Evolutionary conservation across 1,139 yeast genomes (phyloP), one percentile per base, ranked within the genome.

Genomic region (Yamadazyma atmosphaerica): DNA sequence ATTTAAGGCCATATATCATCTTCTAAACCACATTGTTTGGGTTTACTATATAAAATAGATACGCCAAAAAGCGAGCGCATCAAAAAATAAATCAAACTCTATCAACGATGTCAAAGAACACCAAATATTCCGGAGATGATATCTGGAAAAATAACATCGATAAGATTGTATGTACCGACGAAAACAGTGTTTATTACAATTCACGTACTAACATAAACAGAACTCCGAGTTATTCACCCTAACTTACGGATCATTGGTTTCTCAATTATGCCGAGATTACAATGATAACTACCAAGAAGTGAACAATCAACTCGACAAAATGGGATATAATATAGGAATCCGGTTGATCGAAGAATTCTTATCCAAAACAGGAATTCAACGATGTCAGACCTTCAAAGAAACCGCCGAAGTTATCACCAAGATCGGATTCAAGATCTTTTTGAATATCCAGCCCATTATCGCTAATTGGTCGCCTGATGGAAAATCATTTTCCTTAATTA

Each of bases 301-400:
- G 38, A 92, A 94, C 60, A 72, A 72, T 39, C 95, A 90, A 57
- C 69, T 94, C 36, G 96, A 83, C 52, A 78, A 79, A 47, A 92
- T 94, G 98, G 99, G 99, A 1, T 87, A 88, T 60, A 89, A 87
- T 59, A 94, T 94, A 36, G 99, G 99, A 1, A 68, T 88, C 37
- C 68, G 99, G 47, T 65, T 94, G 45, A 86, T 94, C 40, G 99
- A 92, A 55, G 99, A 92, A 59, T 89, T 90, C 54, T 68, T 92
- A 31, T 95, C 97, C 30, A 81, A 86, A 52, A 82, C 96, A 0
- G 92, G 89, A 10, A 72, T 86, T 2, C 86, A 87, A 33, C 69
- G 98, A 45, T 92, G 99, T 60, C 74, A 74, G 27, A 75, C 80
- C 29, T 83, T 92, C 62, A 77, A 79, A 42, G 97, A 87, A 48